phyloP scores from a whole-genome alignment of 2,329 filamentous ascomycete species.

The Beauveria sp. region DNA sequence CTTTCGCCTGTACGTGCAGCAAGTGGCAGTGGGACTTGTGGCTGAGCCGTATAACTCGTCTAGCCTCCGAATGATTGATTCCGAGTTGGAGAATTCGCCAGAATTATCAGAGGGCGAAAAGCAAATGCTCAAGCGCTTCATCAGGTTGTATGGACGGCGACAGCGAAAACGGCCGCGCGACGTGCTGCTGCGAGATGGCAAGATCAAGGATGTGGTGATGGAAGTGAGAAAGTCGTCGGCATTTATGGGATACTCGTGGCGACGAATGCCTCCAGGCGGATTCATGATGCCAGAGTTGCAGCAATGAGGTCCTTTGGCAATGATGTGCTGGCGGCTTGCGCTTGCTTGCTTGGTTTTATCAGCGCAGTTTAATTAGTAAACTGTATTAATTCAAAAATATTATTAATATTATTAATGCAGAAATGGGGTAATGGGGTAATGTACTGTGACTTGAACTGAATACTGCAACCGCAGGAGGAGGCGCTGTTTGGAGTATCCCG shows the following conservation, averaged over 20 bases:
- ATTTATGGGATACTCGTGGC: conserved; percentile 87
- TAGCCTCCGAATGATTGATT: conserved; percentile 41
- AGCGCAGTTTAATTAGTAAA: background rate
- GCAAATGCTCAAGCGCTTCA: conserved; percentile 41
- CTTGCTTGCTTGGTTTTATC: background rate
- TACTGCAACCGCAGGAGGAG: too few relatives aligned
- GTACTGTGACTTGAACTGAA: too few relatives aligned
- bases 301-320: background rate
- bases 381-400: conserved; percentile 6
- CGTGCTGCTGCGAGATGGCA: conserved; percentile 68
- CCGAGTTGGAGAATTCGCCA: conserved; percentile 35
- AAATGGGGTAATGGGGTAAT: background rate
- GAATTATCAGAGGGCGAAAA: conserved; percentile 29
- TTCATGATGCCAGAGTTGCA: conserved; percentile 17
- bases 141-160: conserved; percentile 47
- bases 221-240: conserved; percentile 74
- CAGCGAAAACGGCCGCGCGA: conserved; percentile 79
- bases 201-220: conserved; percentile 60
- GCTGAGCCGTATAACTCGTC: conserved; percentile 40
- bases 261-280: conserved; percentile 36
- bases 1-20: conserved; percentile 34
- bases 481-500: too few relatives aligned
- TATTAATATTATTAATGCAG: conserved; percentile 10
- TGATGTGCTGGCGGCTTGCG: background rate
- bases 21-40: conserved; percentile 37